Evolutionary conservation across 1,284 basidiomycete genomes (phyloP).

Genomic region (Moesziomyces antarcticus): DNA sequence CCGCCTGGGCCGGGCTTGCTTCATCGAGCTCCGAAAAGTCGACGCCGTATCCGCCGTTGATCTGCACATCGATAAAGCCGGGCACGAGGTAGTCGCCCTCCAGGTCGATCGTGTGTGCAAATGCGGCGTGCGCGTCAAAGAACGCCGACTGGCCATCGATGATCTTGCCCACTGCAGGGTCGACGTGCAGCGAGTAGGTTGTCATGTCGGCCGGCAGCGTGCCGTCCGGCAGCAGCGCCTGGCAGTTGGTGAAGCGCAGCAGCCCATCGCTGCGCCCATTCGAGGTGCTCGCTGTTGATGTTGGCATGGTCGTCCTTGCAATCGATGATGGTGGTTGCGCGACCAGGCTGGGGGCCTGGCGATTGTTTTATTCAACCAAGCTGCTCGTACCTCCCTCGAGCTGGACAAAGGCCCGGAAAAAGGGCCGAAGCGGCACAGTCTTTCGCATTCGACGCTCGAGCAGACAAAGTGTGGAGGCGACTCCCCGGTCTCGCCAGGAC

Average conservation of each 20-base stretch:
- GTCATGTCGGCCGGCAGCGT: slow-evolving; percentile 9
- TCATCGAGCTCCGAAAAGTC: slow-evolving; percentile 78
- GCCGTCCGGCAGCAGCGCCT: slow-evolving; percentile 34
- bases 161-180: slow-evolving; percentile 18
- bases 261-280: not conserved
- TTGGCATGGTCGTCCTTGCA: slow-evolving; percentile 1
- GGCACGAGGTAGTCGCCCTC: slow-evolving; percentile 71
- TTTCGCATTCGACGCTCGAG: not conserved
- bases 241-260: slow-evolving; percentile 40
- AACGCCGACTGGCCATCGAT: slow-evolving; percentile 42
- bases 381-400: not conserved
- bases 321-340: slow-evolving; percentile 1
- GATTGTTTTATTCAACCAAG: slow-evolving; percentile 8
- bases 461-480: not conserved
- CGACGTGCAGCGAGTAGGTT: slow-evolving; percentile 36
- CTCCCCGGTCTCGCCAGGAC: not conserved
- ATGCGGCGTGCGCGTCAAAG: slow-evolving; percentile 14
- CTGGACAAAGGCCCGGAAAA: slow-evolving; percentile 1
- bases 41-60: slow-evolving; percentile 88
- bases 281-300: slow-evolving; percentile 1
- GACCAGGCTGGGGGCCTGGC: not conserved
- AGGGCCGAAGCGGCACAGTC: not conserved
- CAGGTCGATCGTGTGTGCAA: slow-evolving; percentile 26
- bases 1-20: slow-evolving; percentile 71
- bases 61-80: slow-evolving; percentile 81